Percentiles rank a stretch among this genome's conserved stretches.
These are phyloP conservation scores for Ettlia oleoabundans DNA, from an alignment of 139 green algal genomes.

Conservation along the genomic window DNA sequence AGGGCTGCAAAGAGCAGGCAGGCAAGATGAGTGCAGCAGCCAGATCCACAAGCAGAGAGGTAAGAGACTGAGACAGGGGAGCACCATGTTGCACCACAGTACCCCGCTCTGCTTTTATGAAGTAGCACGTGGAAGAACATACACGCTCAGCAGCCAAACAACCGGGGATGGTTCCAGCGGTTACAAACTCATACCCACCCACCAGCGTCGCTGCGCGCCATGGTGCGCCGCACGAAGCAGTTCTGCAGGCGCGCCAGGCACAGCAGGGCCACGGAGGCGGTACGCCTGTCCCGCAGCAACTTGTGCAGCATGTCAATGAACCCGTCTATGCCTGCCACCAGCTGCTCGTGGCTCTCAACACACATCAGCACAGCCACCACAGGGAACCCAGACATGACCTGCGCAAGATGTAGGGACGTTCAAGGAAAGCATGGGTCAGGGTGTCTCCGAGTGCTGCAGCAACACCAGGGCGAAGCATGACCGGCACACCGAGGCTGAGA, in stretches of 20 bases:
- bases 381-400: conserved; percentile 63
- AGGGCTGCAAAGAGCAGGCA: not conserved
- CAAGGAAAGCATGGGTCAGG: not conserved
- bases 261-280: conserved; percentile 40
- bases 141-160: no score
- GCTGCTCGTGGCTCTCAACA: conserved; percentile 63
- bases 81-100: no score
- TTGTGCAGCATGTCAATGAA: conserved; percentile 74
- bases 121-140: no score
- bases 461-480: no score
- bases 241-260: conserved; percentile 41
- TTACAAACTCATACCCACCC: not conserved
- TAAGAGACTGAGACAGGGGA: no score
- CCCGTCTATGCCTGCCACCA: conserved; percentile 57
- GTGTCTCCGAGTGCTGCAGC: not conserved
- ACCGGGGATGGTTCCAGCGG: no score
- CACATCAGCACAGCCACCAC: conserved; percentile 81
- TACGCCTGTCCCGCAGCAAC: conserved; percentile 38
- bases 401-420: conserved; percentile 8
- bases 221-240: conserved; percentile 44
- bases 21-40: not conserved
- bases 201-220: conserved; percentile 14
- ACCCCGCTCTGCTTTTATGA: no score
- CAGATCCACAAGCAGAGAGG: no score
- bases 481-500: no score